phyloP scores from a whole-genome alignment of 176 grass and related monocot genomes.

The Melocanna baccifera region DNA sequence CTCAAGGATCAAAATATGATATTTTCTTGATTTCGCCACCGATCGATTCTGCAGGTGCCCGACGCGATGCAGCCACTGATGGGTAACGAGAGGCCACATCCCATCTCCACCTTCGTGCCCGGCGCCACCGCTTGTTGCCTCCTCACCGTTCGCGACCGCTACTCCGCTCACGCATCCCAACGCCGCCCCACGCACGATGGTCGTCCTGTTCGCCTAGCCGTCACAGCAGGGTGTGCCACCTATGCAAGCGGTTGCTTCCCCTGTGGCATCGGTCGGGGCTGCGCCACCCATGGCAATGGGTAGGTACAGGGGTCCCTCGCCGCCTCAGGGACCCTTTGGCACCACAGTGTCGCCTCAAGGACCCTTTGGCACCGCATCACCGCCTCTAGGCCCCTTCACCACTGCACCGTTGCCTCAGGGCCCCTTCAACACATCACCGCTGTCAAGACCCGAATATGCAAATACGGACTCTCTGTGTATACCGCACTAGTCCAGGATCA shows the following conservation, averaged over 20 bases:
- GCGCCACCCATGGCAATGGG: slow-evolving; percentile 21
- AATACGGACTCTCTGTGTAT: no score
- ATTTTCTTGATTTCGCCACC: not conserved
- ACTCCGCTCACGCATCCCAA: not conserved
- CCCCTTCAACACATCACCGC: not conserved
- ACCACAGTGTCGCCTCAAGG: not conserved
- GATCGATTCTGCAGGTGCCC: slow-evolving; percentile 16
- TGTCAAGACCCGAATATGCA: no score
- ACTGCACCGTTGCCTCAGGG: not conserved
- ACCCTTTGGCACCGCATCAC: not conserved
- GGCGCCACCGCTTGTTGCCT: slow-evolving; percentile 3
- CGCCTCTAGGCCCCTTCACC: not conserved
- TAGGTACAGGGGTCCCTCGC: slow-evolving; percentile 30
- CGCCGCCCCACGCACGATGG: no score
- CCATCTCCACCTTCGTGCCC: slow-evolving; percentile 32
- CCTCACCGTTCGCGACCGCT: slow-evolving; percentile 20
- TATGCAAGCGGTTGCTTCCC: not conserved
- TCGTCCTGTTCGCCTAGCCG: no score
- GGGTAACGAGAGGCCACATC: slow-evolving; percentile 48
- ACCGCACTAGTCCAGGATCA: no score
- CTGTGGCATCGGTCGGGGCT: slow-evolving; percentile 1
- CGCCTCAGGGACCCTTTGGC: slow-evolving; percentile 24
- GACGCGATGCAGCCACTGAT: slow-evolving; percentile 48
- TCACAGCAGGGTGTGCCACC: slow-evolving; percentile 9
- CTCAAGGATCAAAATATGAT: slow-evolving; percentile 31